Conservation (phyloP, 192 early-diverging fungal species). For the Backusella westeae region DNA sequence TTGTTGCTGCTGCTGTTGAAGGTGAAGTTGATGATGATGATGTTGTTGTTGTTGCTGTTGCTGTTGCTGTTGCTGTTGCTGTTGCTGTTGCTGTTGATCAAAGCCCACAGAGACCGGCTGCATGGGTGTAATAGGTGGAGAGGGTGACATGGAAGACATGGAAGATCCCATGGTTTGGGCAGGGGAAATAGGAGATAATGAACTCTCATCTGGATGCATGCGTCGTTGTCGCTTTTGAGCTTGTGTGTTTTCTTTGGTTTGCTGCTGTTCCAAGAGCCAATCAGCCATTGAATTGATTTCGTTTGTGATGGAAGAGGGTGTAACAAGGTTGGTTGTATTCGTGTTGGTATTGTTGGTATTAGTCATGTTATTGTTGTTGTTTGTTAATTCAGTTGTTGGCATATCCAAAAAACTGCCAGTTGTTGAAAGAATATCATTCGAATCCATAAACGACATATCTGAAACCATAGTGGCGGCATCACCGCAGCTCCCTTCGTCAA, state of each 20-base stretch:
- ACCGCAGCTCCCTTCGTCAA: background rate
- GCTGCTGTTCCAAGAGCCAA: constrained; percentile 10
- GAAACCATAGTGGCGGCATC: background rate
- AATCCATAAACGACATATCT: constrained; percentile 10
- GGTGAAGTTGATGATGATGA: background rate
- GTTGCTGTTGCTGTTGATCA: constrained; percentile 12
- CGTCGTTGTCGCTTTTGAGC: constrained; percentile 7
- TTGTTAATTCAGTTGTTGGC: background rate
- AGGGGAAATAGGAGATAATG: constrained; percentile 9
- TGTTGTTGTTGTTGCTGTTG: constrained; percentile 15
- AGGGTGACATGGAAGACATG: constrained; percentile 23
- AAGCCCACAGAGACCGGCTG: constrained; percentile 13
- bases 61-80: background rate
- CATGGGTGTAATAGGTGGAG: constrained; percentile 29
- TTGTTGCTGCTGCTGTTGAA: background rate
- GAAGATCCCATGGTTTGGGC: constrained; percentile 4
- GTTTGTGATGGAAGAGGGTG: constrained; percentile 2
- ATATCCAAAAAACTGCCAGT: background rate
- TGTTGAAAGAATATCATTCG: background rate
- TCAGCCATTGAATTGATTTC: constrained; percentile 15
- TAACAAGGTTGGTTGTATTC: background rate
- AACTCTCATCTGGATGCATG: background rate
- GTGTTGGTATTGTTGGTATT: background rate
- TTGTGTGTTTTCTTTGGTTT: background rate
- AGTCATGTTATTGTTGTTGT: background rate